Evolutionary conservation across 805 yeast species (phyloP), one percentile per base, ranked within the genome.

Genomic region (Candida gorgasii): DNA sequence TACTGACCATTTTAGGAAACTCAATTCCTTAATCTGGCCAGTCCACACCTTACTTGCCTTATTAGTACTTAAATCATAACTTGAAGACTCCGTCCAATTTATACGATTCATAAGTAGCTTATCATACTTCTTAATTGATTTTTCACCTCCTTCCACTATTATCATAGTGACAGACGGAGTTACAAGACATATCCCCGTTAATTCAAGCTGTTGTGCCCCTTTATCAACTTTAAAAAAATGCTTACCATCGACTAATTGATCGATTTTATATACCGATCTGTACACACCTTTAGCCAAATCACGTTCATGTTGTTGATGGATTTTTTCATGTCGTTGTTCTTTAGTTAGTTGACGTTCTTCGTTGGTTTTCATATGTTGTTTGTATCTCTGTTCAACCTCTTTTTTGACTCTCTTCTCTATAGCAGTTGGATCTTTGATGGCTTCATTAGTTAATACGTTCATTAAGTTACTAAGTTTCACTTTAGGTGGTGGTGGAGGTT

Each of bases 401-500:
- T 67, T 61, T 33, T 77, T 70, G 0, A 93, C 97, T 39, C 73
- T 62, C 60, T 72, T 69, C 55, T 92, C 99, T 51, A 89, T 83
- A 3, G 79, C 79, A 0, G 98, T 92, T 1, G 99, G 98, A 57
- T 93, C 96, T 45, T 77, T 72, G 36, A 90, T 84, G 5, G 93
- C 88, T 44, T 87, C 95, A 52, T 86, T 80, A 2, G 97, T 87
- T 37, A 86, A 67, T 0, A 89, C 96, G 52, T 76, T 84, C 89
- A 89, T 87, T 61, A 93, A 73, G 58, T 92, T 93, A 32, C 84
- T 79, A 33, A 89, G 68, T 54, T 85, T 43, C 2, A 93, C 85
- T 61, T 92, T 93, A 2, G 97, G 95, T 5, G 84, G 84, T 0
- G 97, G 96, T 4, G 95, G 84, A 0, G 95, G 85, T 36, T 84